Base-by-base conservation (phyloP, 2,329 filamentous ascomycete species). In the Sclerotinia sclerotiorum region DNA sequence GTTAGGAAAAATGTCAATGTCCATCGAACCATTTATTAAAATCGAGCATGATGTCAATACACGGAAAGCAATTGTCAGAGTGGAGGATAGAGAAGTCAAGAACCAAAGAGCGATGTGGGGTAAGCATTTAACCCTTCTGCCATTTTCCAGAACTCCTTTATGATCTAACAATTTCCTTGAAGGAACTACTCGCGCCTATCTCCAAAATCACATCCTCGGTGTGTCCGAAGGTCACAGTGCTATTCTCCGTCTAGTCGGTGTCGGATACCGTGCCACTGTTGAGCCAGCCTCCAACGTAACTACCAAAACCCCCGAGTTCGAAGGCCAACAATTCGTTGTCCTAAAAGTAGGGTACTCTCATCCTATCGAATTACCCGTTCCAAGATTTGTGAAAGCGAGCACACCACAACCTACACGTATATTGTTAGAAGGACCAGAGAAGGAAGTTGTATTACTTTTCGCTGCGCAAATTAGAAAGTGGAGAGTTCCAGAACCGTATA, bases 311-410 rank as follows among this genome's bases (percentile, higher is more conserved):
- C 80, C 90, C 69, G 84, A 88, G 77, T 97, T 89, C 77, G 87
- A 88, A 0, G 93, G 91, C 54, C 94, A 97, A 81, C 86, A 93
- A 78, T 97, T 97, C 75, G 89, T 99, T 54, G 93, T 91, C 71
- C 83, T 99, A 73, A 98, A 98, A 84, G 91, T 99, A 67, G 95
- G 95, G 69, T 99, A 93, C 81, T 97, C 94, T 71, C 95, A 99
- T 84, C 91, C 94, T 0, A 92, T 99, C 72, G 94, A 99, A 81
- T 84, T 97, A 77, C 88, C 88, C 4, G 88, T 98, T 60, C 95
- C 95, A 0, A 76, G 84, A 73, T 93, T 94, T 35, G 88, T 99
- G 56, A 93, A 87, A 77, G 95, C 94, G 24, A 94, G 89, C 80
- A 91, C 91, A 69, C 94, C 95, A 49, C 90, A 96, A 79, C 93